Evolutionary conservation across 2,329 filamentous ascomycete genomes (phyloP).

Genomic region (Cordyceps tenuipes): DNA sequence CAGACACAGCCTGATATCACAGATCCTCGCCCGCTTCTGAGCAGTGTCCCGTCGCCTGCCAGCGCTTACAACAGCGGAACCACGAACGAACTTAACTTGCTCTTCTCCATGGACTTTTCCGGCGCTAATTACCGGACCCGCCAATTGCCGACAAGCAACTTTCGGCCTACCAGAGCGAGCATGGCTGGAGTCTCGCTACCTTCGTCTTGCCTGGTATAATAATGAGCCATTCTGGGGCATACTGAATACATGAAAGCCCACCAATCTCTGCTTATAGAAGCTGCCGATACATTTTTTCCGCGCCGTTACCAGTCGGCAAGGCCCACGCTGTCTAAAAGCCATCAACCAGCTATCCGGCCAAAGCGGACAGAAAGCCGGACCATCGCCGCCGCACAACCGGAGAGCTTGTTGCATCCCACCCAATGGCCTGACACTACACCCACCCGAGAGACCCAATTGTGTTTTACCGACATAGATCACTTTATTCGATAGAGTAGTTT

Average conservation of each 20-base stretch:
- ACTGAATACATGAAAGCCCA: not conserved
- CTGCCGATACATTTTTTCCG: too few species aligned
- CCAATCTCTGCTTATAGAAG: not conserved
- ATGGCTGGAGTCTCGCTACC: not conserved
- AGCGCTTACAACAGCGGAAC: too few species aligned
- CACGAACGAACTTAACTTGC: not conserved
- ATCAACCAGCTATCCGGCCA: not conserved
- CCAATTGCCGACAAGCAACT: not conserved
- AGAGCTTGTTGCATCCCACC: not conserved
- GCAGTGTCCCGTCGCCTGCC: not conserved
- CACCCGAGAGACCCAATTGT: too few species aligned
- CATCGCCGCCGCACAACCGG: not conserved
- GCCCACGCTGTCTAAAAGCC: not conserved
- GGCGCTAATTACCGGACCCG: slow-evolving; percentile 3
- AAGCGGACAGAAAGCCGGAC: not conserved
- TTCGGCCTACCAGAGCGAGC: not conserved
- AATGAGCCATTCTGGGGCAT: not conserved
- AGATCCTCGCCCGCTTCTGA: not conserved
- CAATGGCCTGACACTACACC: too few species aligned
- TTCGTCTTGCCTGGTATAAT: not conserved
- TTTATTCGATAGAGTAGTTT: not conserved
- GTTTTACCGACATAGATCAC: not conserved
- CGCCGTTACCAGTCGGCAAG: too few species aligned
- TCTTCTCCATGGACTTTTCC: not conserved
- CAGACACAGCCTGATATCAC: too few species aligned